Evolutionary conservation across 1,284 basidiomycete genomes (phyloP).

Genomic region (Leccinum glutinopallens): DNA sequence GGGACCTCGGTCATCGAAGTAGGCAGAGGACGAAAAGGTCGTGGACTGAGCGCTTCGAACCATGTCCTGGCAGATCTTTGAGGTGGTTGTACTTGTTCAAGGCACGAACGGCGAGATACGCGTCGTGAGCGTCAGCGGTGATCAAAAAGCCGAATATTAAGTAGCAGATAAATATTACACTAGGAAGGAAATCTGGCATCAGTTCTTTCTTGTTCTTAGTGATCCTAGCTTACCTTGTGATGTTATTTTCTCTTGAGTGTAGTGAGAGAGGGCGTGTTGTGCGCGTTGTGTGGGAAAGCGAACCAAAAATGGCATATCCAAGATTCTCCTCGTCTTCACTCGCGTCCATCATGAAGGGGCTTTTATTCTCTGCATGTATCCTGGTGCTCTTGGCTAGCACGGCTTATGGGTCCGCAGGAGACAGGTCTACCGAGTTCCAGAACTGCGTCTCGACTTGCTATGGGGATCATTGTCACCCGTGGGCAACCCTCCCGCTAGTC

Average conservation of each 20-base stretch:
- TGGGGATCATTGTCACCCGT: slow-evolving; percentile 34
- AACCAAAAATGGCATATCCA: too few species aligned
- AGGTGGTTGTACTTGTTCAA: not conserved
- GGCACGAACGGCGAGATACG: not conserved
- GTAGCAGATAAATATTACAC: not conserved
- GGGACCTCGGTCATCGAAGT: slow-evolving; percentile 71
- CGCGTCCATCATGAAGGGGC: slow-evolving; percentile 10
- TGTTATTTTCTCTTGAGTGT: not conserved
- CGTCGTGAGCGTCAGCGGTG: not conserved
- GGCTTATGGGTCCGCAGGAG: slow-evolving; percentile 53
- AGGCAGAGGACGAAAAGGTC: slow-evolving; percentile 69
- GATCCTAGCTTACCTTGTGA: slow-evolving; percentile 1
- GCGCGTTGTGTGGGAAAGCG: not conserved
- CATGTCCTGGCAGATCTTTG: slow-evolving; percentile 28
- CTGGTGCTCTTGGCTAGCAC: slow-evolving; percentile 17
- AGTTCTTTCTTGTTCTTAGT: not conserved
- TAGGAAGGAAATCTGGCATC: not conserved
- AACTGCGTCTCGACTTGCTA: slow-evolving; percentile 53
- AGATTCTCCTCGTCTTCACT: not conserved
- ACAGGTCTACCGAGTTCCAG: slow-evolving; percentile 56
- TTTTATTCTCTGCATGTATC: slow-evolving; percentile 16
- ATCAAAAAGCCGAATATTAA: not conserved
- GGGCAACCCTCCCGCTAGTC: slow-evolving; percentile 43
- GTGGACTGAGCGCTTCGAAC: slow-evolving; percentile 50
- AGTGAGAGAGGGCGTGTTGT: not conserved